Evolutionary conservation across 176 grass and related monocot species (phyloP), one percentile per base, ranked within the genome.

Genomic region (Aegilops umbellulata): DNA sequence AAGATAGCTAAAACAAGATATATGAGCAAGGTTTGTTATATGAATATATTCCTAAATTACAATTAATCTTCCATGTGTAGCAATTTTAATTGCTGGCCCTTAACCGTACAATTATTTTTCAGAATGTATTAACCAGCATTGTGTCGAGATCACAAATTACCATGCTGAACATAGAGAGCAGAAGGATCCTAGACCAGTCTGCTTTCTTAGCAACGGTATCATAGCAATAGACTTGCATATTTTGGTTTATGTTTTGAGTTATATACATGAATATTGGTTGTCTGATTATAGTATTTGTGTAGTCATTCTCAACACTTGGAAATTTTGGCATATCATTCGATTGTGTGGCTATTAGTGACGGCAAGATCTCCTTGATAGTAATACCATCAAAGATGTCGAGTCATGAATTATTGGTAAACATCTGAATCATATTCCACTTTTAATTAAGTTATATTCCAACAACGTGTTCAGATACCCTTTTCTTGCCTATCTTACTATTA

Each of bases 141-240:
- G 90, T 94, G n/a, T 74, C 90, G 83, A 97, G 90, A 90, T 94
- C 94, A 82, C 90, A 97, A 85, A 87, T 97, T 75, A 97, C 94
- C 16, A 87, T 94, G 94, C 85, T 97, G 75, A 87, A 97, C 86
- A 94, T 97, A 84, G 91, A 89, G 66, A 92, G 90, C 72, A 97
- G 85, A 80, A 51, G 92, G 55, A 92, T 79, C 11, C 12, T 39
- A 9, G 38, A 10, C 38, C 38, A 39, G 1, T 39, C 8, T 39
- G 38, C 1, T 39, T 39, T 39, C 8, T 9, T 10, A 39, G 38
- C 38, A 39, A 39, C 8, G 38, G 36, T 39, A 39, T 7, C 1
- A 35, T 39, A 39, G 38, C 38, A 39, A 39, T 2, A 39, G 38
- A 10, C 38, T 39, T 39, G 2, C 2, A 1, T 38, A 2, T 38